These are phyloP conservation scores for Dunaliella sp. DNA, from an alignment of 139 green algal species.

Conservation along the genomic window DNA sequence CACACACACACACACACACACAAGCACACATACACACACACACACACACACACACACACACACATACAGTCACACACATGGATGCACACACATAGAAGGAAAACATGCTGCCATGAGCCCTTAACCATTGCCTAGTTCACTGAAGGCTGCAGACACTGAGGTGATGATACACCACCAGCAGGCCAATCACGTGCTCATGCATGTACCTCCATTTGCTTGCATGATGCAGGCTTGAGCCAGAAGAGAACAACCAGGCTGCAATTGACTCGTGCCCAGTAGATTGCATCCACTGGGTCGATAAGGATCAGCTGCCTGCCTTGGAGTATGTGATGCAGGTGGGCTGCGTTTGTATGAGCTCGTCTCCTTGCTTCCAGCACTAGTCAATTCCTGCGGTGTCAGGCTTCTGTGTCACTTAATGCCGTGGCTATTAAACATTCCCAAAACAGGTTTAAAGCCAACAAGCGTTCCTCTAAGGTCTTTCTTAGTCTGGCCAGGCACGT, in stretches of 20 bases:
- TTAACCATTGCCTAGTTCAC: too few species aligned
- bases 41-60: too few species aligned
- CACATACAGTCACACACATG: too few species aligned
- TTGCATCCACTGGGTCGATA: constrained; percentile 88
- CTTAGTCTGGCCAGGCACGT: neutral
- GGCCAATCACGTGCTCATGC: too few species aligned
- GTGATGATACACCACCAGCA: too few species aligned
- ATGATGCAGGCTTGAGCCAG: constrained; percentile 55
- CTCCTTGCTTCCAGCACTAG: neutral
- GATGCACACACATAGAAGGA: too few species aligned
- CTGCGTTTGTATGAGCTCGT: neutral
- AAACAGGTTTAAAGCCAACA: neutral
- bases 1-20: too few species aligned
- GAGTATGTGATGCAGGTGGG: constrained; percentile 77
- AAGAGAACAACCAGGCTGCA: constrained; percentile 69
- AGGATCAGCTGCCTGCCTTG: constrained; percentile 67
- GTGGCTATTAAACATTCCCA: neutral
- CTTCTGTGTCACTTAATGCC: neutral
- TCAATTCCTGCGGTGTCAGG: neutral
- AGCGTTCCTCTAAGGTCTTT: neutral
- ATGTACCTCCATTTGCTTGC: too few species aligned
- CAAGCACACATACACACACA: too few species aligned
- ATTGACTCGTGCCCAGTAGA: constrained; percentile 79
- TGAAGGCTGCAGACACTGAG: too few species aligned
- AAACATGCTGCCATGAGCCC: too few species aligned